These are phyloP conservation scores for Magnolia kwangsiensis DNA, from an alignment of 164 flowering plant species.

Conservation along the genomic window DNA sequence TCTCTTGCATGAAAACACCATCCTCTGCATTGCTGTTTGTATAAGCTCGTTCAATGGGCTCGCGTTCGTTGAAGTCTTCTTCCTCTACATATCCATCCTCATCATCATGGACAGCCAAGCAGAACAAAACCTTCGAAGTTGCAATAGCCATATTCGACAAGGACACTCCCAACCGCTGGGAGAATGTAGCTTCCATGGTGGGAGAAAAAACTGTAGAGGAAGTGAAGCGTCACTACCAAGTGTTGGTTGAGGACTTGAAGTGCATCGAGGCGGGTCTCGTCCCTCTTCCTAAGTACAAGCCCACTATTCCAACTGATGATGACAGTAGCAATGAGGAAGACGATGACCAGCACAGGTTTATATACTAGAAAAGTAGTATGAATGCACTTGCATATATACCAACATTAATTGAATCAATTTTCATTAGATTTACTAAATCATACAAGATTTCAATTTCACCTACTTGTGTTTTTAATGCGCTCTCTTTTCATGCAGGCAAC, in stretches of 20 bases:
- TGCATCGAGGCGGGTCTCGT: background rate
- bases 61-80: background rate
- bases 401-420: too few species aligned
- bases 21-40: background rate
- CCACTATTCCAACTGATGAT: background rate
- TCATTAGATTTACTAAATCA: background rate
- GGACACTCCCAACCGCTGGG: background rate
- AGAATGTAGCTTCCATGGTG: background rate
- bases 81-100: background rate
- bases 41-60: background rate
- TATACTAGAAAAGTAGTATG: too few species aligned
- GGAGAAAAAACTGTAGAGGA: background rate
- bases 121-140: background rate
- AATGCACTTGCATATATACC: too few species aligned
- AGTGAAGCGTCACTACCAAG: background rate
- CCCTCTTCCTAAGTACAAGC: background rate
- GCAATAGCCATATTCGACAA: background rate
- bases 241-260: background rate
- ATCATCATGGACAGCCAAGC: background rate
- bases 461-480: background rate
- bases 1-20: background rate
- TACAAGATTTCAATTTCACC: background rate
- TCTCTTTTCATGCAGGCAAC: constrained; percentile 5
- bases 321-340: background rate
- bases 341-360: constrained; percentile 11